Evolutionary conservation across 108 stramenopile species (phyloP), one percentile per base, ranked within the genome.

Genomic region (Chaetoceros muelleri): DNA sequence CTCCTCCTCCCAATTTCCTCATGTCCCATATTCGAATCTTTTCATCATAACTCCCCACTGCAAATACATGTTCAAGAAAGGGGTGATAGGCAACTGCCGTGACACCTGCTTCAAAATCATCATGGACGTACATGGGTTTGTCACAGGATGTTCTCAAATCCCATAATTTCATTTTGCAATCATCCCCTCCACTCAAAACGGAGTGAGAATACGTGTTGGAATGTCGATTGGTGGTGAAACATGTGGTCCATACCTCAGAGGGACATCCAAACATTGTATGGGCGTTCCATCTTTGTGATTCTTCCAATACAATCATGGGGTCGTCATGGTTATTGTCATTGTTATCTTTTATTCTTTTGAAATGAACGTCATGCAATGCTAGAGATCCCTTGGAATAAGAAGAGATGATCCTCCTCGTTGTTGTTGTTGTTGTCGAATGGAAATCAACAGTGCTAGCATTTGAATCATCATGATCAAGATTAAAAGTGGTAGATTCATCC

Each of bases 11-110:
- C 40, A 72, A 44, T 25, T 69, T 72, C 46, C 86, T 69, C 8
- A 73, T 31, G 72, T 92, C 90, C 34, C 70, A 82, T 18, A 92
- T 20, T n/a, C 72, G 52, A 20, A 92, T 61, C 18, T 66, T 67
- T 60, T 88, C 90, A 62, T 92, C 90, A 55, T 92, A 92, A 23
- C 80, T 80, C 23, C 90, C 90, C 26, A 54, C 63, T 19, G 82
- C 90, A 53, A 92, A 70, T 0, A 86, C 17, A 61, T 81, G 47
- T 2, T 67, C 53, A 1, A 52, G 22, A 8, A 57, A 31, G 0
- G 84, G 84, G 60, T 92, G 86, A 0, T 70, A 70, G 1, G 86
- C 78, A 50, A 84, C 58, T 3, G 81, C 85, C 8, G 90, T 92
- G 21, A 86, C 86, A 59, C 90, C 90, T 21, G 90, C 84, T 26